Conservation (phyloP, 2,329 filamentous ascomycete species). For the Fusarium oligoseptatum region DNA sequence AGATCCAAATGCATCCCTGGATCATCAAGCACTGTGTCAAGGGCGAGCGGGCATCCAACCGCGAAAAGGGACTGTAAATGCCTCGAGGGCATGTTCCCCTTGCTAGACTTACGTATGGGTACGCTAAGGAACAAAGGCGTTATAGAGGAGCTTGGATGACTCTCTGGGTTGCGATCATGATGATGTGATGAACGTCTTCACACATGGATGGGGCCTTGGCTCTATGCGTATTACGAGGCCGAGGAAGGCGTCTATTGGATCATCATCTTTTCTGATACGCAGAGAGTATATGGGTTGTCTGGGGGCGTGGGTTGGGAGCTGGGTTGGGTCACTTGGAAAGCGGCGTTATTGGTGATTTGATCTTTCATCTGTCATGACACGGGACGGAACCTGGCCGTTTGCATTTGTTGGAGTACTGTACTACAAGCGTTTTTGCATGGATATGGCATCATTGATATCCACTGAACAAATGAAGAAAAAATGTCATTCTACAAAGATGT, state of each 20-base stretch:
- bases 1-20: constrained; percentile 93
- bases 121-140: not conserved
- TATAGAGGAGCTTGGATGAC: not conserved
- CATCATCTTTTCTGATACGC: not conserved
- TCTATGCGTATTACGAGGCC: not conserved
- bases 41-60: constrained; percentile 66
- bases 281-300: not conserved
- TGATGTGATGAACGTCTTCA: not conserved
- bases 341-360: constrained; percentile 40
- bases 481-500: not conserved
- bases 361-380: constrained; percentile 17
- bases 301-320: not conserved
- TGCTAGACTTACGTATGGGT: not conserved
- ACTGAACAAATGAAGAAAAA: constrained; percentile 29
- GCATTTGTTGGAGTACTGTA: constrained; percentile 50
- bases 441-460: constrained; percentile 32
- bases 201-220: not conserved
- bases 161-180: not conserved
- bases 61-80: constrained; percentile 57
- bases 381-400: constrained; percentile 37
- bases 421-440: constrained; percentile 27
- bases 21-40: constrained; percentile 93
- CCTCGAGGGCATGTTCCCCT: not conserved
- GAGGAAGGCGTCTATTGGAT: not conserved
- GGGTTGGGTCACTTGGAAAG: not conserved